Evolutionary conservation across 441 rosid genomes (phyloP).

Genomic region (Oxalis stricta): DNA sequence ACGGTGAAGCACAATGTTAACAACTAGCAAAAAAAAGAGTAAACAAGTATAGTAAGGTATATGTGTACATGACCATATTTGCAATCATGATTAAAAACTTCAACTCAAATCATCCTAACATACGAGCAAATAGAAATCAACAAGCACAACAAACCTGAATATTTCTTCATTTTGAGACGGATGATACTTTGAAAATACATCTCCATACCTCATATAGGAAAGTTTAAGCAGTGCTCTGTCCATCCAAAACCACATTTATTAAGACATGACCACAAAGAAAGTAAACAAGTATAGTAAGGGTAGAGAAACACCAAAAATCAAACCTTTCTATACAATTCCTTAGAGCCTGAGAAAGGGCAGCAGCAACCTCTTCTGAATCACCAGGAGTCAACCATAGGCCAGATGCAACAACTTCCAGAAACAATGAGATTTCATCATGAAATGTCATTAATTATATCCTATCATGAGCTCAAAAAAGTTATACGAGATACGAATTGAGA

Average conservation of each 20-base stretch:
- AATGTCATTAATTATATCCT: neutral
- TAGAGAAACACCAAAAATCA: constrained; percentile 12
- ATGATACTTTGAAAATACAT: constrained; percentile 75
- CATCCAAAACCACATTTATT: constrained; percentile 13
- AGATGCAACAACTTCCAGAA: constrained; percentile 68
- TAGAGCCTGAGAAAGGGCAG: constrained; percentile 88
- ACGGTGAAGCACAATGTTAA: neutral
- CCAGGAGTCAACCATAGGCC: constrained; percentile 99
- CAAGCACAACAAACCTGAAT: constrained; percentile 43
- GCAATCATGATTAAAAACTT: neutral
- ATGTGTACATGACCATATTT: neutral
- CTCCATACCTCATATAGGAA: constrained; percentile 94
- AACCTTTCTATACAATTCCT: constrained; percentile 91
- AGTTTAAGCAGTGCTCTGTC: constrained; percentile 60
- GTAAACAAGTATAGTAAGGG: constrained; percentile 6
- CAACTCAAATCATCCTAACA: neutral
- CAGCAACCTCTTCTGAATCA: constrained; percentile 96
- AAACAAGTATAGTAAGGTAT: neutral
- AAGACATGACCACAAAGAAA: constrained; percentile 5
- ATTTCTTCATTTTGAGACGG: constrained; percentile 69
- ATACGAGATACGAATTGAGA: neutral
- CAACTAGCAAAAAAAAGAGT: neutral
- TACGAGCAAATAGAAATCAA: neutral
- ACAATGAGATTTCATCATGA: constrained; percentile 8
- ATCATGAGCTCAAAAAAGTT: neutral